phyloP scores from a whole-genome alignment of 768 basidiomycete species.

The Mycena belliarum region DNA sequence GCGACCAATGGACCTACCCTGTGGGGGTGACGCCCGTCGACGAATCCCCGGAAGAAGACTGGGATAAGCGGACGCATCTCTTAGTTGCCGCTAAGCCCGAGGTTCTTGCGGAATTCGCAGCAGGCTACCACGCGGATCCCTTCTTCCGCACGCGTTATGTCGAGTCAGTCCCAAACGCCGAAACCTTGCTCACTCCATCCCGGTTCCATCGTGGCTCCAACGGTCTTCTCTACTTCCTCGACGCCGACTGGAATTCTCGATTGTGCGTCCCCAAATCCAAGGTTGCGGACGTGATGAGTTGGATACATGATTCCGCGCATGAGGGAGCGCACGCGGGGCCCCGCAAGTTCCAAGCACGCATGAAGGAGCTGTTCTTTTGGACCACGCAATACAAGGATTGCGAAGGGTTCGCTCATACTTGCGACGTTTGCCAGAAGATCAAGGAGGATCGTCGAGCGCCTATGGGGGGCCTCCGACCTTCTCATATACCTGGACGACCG shows the following conservation, averaged over 20 bases:
- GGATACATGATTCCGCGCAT: no score
- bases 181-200: neutral
- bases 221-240: slow-evolving; percentile 11
- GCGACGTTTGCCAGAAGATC: slow-evolving; percentile 8
- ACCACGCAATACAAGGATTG: neutral
- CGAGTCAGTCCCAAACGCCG: no score
- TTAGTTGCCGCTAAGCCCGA: no score
- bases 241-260: neutral
- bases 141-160: no score
- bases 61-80: no score
- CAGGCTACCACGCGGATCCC: no score
- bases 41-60: no score
- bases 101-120: no score
- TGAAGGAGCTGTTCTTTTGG: slow-evolving; percentile 4
- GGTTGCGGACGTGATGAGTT: slow-evolving; percentile 6
- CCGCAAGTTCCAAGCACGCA: neutral
- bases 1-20: no score
- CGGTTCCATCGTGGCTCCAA: neutral
- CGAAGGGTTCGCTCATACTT: neutral
- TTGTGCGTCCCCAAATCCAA: slow-evolving; percentile 13
- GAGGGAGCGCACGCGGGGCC: neutral
- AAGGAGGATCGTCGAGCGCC: neutral
- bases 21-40: no score
- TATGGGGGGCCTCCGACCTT: neutral
- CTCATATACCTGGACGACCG: neutral